phyloP scores from a whole-genome alignment of 768 basidiomycete species.

The Agrocybe chaxingu region DNA sequence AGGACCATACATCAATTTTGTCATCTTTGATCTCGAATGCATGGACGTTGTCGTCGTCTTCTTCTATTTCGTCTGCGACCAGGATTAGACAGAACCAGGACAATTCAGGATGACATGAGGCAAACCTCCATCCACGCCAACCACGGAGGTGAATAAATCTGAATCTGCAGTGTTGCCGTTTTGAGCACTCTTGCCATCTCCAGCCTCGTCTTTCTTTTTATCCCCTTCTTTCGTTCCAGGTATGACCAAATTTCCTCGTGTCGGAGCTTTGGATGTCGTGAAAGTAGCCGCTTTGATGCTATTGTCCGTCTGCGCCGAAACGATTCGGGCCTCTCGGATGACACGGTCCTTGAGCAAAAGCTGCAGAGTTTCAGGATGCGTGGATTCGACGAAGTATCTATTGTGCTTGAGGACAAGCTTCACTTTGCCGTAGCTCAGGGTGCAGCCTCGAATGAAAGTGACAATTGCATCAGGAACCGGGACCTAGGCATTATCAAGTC shows the following conservation, averaged over 20 bases:
- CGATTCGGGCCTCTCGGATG: constrained; percentile 81
- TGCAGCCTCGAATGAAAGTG: constrained; percentile 87
- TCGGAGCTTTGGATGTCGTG: constrained; percentile 79
- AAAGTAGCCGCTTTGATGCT: constrained; percentile 75
- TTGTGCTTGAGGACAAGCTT: constrained; percentile 98
- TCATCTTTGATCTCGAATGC: constrained; percentile 94
- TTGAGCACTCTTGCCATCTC: constrained; percentile 24
- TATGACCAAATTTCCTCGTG: constrained; percentile 79
- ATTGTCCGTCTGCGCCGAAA: constrained; percentile 64
- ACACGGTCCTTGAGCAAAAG: constrained; percentile 80
- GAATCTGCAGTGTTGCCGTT: constrained; percentile 46
- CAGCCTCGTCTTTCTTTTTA: constrained; percentile 55
- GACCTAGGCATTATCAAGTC: constrained; percentile 47
- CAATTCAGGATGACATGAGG: constrained; percentile 4
- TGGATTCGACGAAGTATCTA: constrained; percentile 95
- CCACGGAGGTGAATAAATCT: constrained; percentile 93
- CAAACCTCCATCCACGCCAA: constrained; percentile 87
- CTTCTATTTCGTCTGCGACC: constrained; percentile 85
- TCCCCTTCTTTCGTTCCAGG: constrained; percentile 80
- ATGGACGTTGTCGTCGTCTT: constrained; percentile 96
- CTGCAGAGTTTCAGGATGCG: constrained; percentile 90
- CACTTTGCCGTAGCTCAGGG: constrained; percentile 96
- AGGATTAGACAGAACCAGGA: background rate
- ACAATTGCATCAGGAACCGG: constrained; percentile 88
- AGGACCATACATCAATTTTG: constrained; percentile 77